Percentiles rank a stretch among this genome's conserved stretches.
Conservation (phyloP, 345 rosid genomes). For the Lumnitzera racemosa region DNA sequence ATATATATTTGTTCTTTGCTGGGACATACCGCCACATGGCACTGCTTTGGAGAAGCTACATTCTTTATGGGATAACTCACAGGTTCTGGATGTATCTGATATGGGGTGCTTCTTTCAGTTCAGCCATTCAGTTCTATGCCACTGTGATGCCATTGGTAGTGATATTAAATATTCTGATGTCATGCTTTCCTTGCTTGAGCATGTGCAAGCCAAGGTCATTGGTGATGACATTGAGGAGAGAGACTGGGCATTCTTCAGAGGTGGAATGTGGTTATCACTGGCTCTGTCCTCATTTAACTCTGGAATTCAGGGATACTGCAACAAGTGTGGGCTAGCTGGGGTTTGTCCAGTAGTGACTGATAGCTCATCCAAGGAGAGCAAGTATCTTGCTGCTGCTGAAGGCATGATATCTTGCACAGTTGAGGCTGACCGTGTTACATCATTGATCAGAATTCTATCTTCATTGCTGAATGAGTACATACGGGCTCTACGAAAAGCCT, state of each 20-base stretch:
- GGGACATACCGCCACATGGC: conserved; percentile 53
- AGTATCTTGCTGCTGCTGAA: conserved; percentile 46
- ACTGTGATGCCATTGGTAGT: conserved; percentile 33
- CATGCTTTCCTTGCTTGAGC: conserved; percentile 40
- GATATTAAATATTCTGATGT: conserved; percentile 29
- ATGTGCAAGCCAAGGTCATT: conserved; percentile 30
- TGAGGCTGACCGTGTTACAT: conserved; percentile 39
- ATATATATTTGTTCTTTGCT: conserved; percentile 73
- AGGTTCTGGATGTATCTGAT: conserved; percentile 38
- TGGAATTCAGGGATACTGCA: conserved; percentile 49
- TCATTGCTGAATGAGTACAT: conserved; percentile 54
- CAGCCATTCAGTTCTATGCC: conserved; percentile 45
- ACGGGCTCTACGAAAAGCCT: conserved; percentile 56
- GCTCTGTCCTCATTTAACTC: conserved; percentile 53
- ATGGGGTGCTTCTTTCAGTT: conserved; percentile 41
- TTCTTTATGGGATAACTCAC: conserved; percentile 29
- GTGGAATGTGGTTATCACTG: conserved; percentile 72
- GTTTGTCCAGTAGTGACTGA: conserved; percentile 35
- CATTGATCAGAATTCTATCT: conserved; percentile 48
- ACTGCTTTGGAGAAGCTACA: conserved; percentile 27
- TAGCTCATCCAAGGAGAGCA: conserved; percentile 36
- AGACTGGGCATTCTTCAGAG: conserved; percentile 82
- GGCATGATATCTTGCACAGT: conserved; percentile 42
- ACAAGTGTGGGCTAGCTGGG: conserved; percentile 40
- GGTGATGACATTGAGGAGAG: conserved; percentile 40